Conservation (phyloP, 139 green algal species). For the Dunaliella sp. region DNA sequence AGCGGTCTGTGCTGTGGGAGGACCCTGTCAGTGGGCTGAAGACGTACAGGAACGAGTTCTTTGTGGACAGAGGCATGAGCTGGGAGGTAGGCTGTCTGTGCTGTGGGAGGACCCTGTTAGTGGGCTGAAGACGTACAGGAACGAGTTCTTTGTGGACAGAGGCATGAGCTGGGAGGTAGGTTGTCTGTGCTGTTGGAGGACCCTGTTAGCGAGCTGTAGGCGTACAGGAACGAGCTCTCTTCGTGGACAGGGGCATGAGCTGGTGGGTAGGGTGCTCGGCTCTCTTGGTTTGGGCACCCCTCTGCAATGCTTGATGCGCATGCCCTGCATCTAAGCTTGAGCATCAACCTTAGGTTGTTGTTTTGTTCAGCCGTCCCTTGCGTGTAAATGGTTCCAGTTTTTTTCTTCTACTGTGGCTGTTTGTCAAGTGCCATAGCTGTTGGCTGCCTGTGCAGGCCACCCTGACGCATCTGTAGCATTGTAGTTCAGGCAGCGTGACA, state of each 20-base stretch:
- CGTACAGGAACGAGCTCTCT: conserved; percentile 22
- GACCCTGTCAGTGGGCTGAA: conserved; percentile 53
- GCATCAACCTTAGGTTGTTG: no score
- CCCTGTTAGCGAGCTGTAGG: conserved; percentile 50
- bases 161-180: conserved; percentile 43
- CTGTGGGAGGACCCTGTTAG: conserved; percentile 52
- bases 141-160: background rate
- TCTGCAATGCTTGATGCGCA: no score
- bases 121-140: conserved; percentile 50
- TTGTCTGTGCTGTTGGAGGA: conserved; percentile 41
- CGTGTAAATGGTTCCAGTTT: no score
- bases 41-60: conserved; percentile 59
- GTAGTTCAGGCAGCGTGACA: no score
- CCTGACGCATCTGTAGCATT: no score
- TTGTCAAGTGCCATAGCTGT: no score
- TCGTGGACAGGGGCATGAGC: background rate
- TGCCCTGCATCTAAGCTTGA: no score
- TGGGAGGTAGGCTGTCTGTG: conserved; percentile 41
- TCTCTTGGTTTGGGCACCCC: no score
- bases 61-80: conserved; percentile 66
- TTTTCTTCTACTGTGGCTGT: no score
- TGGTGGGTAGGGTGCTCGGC: conserved; percentile 52
- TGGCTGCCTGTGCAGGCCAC: no score
- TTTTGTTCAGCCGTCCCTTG: no score
- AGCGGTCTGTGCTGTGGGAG: conserved; percentile 22